Evolutionary conservation across 345 rosid species (phyloP).

Genomic region (Cardiospermum halicacabum): DNA sequence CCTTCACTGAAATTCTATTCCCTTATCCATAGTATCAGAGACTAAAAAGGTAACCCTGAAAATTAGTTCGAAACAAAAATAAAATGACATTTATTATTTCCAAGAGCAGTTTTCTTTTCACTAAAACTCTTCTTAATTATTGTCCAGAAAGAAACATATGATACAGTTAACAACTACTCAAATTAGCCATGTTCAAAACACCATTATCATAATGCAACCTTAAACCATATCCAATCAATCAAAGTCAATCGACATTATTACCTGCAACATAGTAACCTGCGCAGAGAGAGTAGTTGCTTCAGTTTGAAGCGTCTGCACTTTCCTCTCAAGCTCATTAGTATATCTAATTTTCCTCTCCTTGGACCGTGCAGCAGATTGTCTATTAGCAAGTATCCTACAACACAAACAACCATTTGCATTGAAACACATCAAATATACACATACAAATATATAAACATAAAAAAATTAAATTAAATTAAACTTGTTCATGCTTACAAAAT

Average conservation of each 20-base stretch:
- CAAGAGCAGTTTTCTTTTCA: neutral
- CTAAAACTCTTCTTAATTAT: neutral
- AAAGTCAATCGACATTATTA: slow-evolving; percentile 12
- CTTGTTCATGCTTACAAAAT: no score
- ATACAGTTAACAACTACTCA: neutral
- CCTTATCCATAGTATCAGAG: neutral
- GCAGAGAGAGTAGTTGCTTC: slow-evolving; percentile 99
- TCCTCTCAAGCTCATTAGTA: slow-evolving; percentile 87
- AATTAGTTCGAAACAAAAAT: neutral
- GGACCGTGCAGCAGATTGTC: slow-evolving; percentile 94
- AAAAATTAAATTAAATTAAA: neutral
- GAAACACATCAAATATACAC: neutral
- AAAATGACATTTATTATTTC: neutral
- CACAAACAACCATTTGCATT: neutral
- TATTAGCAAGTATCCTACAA: slow-evolving; percentile 80
- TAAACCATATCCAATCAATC: neutral
- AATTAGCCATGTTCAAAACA: neutral
- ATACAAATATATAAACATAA: neutral
- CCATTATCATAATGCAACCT: neutral
- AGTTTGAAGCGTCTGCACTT: slow-evolving; percentile 95
- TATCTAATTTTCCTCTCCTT: slow-evolving; percentile 90
- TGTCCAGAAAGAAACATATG: neutral
- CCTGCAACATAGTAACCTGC: slow-evolving; percentile 92
- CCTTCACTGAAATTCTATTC: neutral
- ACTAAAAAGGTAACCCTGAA: neutral